Conservation (phyloP, 257 asterid species). For the Solanum infundibuliforme region DNA sequence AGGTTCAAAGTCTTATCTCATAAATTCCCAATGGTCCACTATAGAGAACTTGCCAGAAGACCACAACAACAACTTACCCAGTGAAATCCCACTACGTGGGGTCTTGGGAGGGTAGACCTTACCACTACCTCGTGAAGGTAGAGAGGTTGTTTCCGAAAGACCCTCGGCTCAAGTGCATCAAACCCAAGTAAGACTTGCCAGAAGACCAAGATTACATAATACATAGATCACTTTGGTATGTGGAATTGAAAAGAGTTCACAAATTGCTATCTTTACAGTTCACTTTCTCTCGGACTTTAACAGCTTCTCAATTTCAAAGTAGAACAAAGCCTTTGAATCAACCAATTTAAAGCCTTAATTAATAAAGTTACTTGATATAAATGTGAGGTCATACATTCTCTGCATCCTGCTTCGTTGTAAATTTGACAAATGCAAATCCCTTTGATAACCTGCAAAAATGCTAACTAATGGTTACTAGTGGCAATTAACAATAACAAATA, state of each 20-base stretch:
- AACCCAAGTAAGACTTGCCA: not conserved
- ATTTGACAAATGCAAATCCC: conserved; percentile 94
- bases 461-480: conserved; percentile 2
- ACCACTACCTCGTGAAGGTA: not conserved
- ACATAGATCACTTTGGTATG: not conserved
- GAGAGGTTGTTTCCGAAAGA: not conserved
- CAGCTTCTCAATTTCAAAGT: not conserved
- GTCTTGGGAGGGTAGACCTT: not conserved
- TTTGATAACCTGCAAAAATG: conserved; percentile 49
- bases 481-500: not conserved
- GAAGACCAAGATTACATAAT: not conserved
- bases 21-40: not conserved
- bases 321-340: not conserved
- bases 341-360: not conserved
- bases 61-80: not conserved
- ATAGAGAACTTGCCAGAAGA: not conserved
- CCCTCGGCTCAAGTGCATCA: not conserved
- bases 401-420: conserved; percentile 79
- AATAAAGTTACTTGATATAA: not conserved
- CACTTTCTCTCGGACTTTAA: not conserved
- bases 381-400: conserved; percentile 44
- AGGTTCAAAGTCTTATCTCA: not conserved
- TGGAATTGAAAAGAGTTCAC: not conserved
- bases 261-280: not conserved
- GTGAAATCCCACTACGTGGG: not conserved